These are phyloP conservation scores for Tuber calosporum DNA, from an alignment of 495 filamentous ascomycete genomes.

Conservation along the genomic window DNA sequence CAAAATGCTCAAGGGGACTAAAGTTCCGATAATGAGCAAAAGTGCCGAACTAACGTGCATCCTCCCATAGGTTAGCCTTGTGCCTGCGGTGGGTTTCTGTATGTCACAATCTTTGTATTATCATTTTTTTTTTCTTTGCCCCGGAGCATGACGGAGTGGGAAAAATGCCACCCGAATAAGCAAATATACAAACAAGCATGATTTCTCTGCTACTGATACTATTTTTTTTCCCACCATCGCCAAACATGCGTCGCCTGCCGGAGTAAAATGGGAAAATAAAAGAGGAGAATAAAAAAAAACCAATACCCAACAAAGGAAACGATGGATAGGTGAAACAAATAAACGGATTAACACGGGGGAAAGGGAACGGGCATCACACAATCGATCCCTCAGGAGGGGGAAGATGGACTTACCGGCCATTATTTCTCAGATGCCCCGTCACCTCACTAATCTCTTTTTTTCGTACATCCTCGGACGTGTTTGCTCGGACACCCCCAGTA, in stretches of 20 bases:
- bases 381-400: neutral
- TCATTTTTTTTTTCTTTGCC: too few species aligned
- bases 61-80: neutral
- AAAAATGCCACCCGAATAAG: too few species aligned
- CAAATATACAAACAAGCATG: too few species aligned
- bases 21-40: neutral
- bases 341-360: neutral
- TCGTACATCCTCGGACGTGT: neutral
- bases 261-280: too few species aligned
- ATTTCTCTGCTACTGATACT: too few species aligned
- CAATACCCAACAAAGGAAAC: neutral
- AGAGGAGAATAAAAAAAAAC: neutral
- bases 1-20: neutral
- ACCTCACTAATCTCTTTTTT: neutral
- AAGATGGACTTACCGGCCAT: neutral
- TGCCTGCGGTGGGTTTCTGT: too few species aligned
- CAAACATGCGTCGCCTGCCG: too few species aligned
- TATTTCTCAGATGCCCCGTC: neutral
- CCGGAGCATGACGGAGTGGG: too few species aligned
- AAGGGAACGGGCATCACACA: neutral
- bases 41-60: neutral
- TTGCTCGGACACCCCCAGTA: neutral
- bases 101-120: too few species aligned
- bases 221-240: too few species aligned
- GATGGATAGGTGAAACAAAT: neutral